These are phyloP conservation scores for Suhomyces coccinellae DNA, from an alignment of 1,139 yeast species.

Conservation along the genomic window DNA sequence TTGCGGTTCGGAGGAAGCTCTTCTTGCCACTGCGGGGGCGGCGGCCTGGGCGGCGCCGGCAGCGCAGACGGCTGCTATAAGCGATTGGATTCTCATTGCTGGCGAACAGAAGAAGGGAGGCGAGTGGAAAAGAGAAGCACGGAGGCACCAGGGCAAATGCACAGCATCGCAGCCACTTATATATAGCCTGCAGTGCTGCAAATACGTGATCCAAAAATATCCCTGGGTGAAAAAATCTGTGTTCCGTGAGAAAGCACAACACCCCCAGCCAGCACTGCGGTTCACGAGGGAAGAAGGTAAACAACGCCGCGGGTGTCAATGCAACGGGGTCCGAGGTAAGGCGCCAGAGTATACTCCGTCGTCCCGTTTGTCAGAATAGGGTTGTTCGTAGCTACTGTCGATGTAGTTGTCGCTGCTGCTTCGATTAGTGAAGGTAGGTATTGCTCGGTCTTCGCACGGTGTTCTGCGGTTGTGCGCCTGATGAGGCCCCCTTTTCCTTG, in stretches of 20 bases:
- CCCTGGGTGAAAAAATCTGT: not conserved
- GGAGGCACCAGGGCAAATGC: not conserved
- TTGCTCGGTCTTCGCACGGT: too few species aligned
- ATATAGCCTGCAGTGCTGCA: not conserved
- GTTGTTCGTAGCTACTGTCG: too few species aligned
- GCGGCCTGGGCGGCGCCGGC: slow-evolving; percentile 1
- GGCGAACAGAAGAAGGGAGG: too few species aligned
- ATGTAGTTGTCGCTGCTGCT: too few species aligned
- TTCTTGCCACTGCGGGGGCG: not conserved
- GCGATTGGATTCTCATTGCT: slow-evolving; percentile 3
- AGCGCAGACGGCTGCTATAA: not conserved
- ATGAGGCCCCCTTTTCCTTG: too few species aligned
- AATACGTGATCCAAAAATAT: not conserved
- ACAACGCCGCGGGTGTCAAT: not conserved
- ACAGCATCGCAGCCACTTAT: not conserved
- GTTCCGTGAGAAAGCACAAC: not conserved
- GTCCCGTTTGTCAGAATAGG: too few species aligned
- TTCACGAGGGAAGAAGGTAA: not conserved
- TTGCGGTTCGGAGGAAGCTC: slow-evolving; percentile 3
- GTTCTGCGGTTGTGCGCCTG: too few species aligned
- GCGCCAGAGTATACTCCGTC: too few species aligned
- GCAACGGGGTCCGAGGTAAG: not conserved
- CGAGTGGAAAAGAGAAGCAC: not conserved
- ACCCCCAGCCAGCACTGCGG: not conserved
- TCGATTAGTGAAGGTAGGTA: too few species aligned